phyloP scores from a whole-genome alignment of 1,139 yeast genomes.

The Candida sanyaensis region DNA sequence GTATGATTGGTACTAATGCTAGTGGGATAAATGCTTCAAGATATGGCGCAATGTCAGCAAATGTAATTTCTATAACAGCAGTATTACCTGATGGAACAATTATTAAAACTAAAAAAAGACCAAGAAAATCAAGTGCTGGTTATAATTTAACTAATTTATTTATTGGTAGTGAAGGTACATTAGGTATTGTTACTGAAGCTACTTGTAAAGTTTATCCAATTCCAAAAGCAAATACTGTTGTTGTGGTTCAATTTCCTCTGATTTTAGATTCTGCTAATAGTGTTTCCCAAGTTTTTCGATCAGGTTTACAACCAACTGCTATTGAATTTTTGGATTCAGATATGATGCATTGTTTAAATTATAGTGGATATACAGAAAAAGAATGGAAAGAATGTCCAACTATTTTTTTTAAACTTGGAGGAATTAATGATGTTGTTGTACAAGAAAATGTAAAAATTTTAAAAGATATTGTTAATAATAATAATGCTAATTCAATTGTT shows the following conservation, averaged over 20 bases:
- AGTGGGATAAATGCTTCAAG: slow-evolving; percentile 46
- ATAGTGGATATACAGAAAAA: slow-evolving; percentile 40
- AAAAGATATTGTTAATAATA: slow-evolving; percentile 23
- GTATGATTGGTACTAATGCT: slow-evolving; percentile 49
- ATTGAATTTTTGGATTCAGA: slow-evolving; percentile 44
- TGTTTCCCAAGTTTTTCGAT: slow-evolving; percentile 41
- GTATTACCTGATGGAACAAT: slow-evolving; percentile 49
- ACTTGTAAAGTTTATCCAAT: slow-evolving; percentile 42
- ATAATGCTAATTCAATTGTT: slow-evolving; percentile 35
- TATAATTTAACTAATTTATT: slow-evolving; percentile 46
- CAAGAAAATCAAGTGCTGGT: slow-evolving; percentile 47
- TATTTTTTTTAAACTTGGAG: slow-evolving; percentile 45
- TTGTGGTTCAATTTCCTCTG: slow-evolving; percentile 46
- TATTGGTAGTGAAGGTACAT: slow-evolving; percentile 49
- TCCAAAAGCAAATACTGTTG: slow-evolving; percentile 43
- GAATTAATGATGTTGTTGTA: slow-evolving; percentile 35
- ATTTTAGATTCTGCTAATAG: slow-evolving; percentile 41
- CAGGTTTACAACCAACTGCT: slow-evolving; percentile 46
- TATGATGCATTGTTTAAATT: slow-evolving; percentile 49
- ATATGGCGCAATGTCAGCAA: slow-evolving; percentile 48
- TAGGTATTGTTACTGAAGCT: slow-evolving; percentile 49
- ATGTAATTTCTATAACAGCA: slow-evolving; percentile 43
- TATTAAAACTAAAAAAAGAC: slow-evolving; percentile 44
- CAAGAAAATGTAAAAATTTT: slow-evolving; percentile 36
- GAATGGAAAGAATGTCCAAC: slow-evolving; percentile 59